Base-by-base conservation (phyloP, 139 green algal genomes). In the Pseudopediastrum boryanum region DNA sequence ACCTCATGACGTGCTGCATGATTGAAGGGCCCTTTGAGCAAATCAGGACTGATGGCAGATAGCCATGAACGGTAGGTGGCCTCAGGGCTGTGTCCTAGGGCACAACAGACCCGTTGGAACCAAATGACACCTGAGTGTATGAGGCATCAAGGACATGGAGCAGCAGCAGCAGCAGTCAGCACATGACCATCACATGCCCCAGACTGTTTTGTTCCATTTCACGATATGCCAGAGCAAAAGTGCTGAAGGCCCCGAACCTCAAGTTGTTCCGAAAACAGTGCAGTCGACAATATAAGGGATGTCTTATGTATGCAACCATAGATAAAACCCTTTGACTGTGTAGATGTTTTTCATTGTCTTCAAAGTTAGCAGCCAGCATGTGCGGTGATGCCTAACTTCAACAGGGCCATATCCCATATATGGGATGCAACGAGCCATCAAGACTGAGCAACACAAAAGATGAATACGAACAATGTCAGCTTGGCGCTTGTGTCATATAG, bases 61-160 rank as follows among this genome's bases (percentile, higher is more conserved):
- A 96, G 48, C 73, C 84, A 84, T 0, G 38, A 25, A 6, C 80
- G 75, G 79, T 85, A 92, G 2, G 77, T 44, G 4, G 42, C 31
- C 16, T 58, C 54, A 13, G 64, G 36, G 43, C 27, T 41, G 4
- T 70, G 3, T 0, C 63, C 85, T 51, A 88, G 43, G 2, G 85
- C 86, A 2, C 38, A 16, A 41, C 90, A 94, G 25, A 95, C 50
- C 8, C 80, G 78, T 0, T 25, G 70, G 63, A 96, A 96, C 92
- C 92, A 96, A 9, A 77, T 56, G 2, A 93, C 89, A 29, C 92
- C 91, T 85, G 85, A 71, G 61, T 43, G 77, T n/a, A 83, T 76
- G 39, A 12, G 35, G 2, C 29, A 39, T 8, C 52, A 70, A n/a
- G 59, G 43, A 74, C 58, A 80, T 71, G n/a, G 48, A 39, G 23